Evolutionary conservation across 352 stramenopile genomes (phyloP).

Genomic region (Phytophthora foliorum): DNA sequence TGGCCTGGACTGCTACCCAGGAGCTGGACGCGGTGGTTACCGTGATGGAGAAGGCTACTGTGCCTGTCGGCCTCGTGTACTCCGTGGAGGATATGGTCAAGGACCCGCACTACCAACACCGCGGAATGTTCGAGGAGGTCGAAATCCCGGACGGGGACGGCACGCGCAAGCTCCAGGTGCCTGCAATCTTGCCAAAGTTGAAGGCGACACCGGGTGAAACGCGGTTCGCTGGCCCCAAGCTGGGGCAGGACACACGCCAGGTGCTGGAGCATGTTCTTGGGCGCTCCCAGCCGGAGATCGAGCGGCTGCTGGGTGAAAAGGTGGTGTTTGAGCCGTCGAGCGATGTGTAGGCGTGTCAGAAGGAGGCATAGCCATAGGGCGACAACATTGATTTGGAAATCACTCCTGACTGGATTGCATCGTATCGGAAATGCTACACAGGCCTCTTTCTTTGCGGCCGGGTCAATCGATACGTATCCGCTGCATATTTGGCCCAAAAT

Average conservation of each 20-base stretch:
- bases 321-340: slow-evolving; percentile 80
- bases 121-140: slow-evolving; percentile 82
- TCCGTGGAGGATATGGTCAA: slow-evolving; percentile 85
- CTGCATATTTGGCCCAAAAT: neutral
- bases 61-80: slow-evolving; percentile 82
- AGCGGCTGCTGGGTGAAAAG: slow-evolving; percentile 62
- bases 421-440: too few species aligned
- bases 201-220: slow-evolving; percentile 67
- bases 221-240: slow-evolving; percentile 68
- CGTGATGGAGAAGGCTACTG: slow-evolving; percentile 65
- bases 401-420: neutral
- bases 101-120: slow-evolving; percentile 78
- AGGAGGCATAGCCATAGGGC: neutral
- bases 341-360: neutral
- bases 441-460: too few species aligned
- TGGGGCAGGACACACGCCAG: slow-evolving; percentile 77
- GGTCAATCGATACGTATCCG: neutral
- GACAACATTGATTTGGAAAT: neutral
- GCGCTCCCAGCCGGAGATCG: slow-evolving; percentile 61
- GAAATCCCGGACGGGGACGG: slow-evolving; percentile 47
- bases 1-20: slow-evolving; percentile 60
- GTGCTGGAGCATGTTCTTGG: slow-evolving; percentile 68
- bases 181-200: slow-evolving; percentile 84
- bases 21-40: slow-evolving; percentile 54
- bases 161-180: slow-evolving; percentile 62